phyloP scores from a whole-genome alignment of 352 stramenopile genomes.

The Phytophthora sp. region DNA sequence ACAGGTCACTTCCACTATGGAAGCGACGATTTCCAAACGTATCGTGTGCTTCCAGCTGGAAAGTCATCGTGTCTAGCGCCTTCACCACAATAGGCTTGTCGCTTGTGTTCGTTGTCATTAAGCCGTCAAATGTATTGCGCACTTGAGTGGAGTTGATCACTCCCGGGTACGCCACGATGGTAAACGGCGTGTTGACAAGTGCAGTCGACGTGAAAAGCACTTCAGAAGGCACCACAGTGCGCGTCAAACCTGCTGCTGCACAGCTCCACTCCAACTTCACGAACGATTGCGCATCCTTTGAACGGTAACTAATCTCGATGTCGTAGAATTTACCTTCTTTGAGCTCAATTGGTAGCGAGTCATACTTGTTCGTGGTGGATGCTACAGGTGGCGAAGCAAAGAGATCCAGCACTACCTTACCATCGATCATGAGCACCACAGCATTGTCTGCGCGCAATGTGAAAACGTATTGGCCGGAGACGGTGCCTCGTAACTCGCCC shows the following conservation, averaged over 20 bases:
- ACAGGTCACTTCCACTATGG: conserved; percentile 81
- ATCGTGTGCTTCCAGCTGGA: conserved; percentile 86
- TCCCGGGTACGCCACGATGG: conserved; percentile 79
- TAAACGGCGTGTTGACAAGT: conserved; percentile 59
- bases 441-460: conserved; percentile 82
- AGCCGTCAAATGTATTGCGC: conserved; percentile 65
- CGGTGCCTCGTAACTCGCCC: conserved; percentile 55
- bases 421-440: conserved; percentile 77
- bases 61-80: conserved; percentile 59
- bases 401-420: conserved; percentile 60
- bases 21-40: conserved; percentile 82
- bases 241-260: conserved; percentile 27
- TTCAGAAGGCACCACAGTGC: conserved; percentile 16
- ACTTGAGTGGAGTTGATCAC: conserved; percentile 60
- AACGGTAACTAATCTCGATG: conserved; percentile 86
- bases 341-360: conserved; percentile 34
- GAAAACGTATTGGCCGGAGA: conserved; percentile 81
- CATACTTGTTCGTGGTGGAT: conserved; percentile 15
- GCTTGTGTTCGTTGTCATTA: conserved; percentile 47
- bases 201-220: conserved; percentile 48
- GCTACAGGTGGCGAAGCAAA: conserved; percentile 37
- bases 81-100: conserved; percentile 27
- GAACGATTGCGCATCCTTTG: conserved; percentile 80
- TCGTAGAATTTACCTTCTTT: conserved; percentile 65
- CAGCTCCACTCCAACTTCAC: conserved; percentile 87